Percentiles rank a stretch among this genome's conserved stretches.
These are phyloP conservation scores for Schizosaccharomyces cryophilus DNA, from an alignment of 805 yeast species.

Conservation along the genomic window DNA sequence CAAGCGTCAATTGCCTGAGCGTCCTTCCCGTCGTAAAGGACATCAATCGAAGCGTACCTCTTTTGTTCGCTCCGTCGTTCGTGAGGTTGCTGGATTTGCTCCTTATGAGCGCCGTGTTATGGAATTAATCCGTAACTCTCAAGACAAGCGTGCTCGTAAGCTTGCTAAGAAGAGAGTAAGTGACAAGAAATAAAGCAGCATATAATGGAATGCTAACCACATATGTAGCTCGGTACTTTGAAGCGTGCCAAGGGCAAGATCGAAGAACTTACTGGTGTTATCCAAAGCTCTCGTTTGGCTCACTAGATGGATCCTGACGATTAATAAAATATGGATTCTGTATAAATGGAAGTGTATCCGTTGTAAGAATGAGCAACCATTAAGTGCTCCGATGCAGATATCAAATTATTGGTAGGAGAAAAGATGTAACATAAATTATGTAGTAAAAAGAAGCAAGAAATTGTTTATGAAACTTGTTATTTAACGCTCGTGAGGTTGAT, in stretches of 20 bases:
- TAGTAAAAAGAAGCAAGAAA: no score
- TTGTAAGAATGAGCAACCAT: no score
- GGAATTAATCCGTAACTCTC: slow-evolving; percentile 98
- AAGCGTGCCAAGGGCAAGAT: slow-evolving; percentile 98
- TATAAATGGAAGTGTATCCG: background rate
- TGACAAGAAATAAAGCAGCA: background rate
- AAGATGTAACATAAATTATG: no score
- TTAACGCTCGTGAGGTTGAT: no score
- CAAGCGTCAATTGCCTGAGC: slow-evolving; percentile 61
- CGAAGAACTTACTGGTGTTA: slow-evolving; percentile 90
- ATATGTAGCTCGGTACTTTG: slow-evolving; percentile 65
- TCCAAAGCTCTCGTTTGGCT: slow-evolving; percentile 61
- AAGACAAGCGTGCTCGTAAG: slow-evolving; percentile 99
- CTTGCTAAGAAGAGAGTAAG: slow-evolving; percentile 86
- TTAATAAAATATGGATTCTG: background rate
- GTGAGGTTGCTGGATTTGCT: slow-evolving; percentile 94
- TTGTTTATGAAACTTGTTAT: no score
- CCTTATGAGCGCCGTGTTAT: slow-evolving; percentile 99
- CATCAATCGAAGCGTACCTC: slow-evolving; percentile 82
- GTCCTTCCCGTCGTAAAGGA: slow-evolving; percentile 90
- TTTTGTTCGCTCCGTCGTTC: slow-evolving; percentile 84
- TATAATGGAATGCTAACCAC: slow-evolving; percentile 5
- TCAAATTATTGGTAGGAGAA: no score
- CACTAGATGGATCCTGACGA: slow-evolving; percentile 3
- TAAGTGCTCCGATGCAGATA: no score